Percentiles rank a stretch among this genome's conserved stretches.
These are phyloP conservation scores for Naganishia albida DNA, from an alignment of 1,284 basidiomycete genomes.

Conservation along the genomic window DNA sequence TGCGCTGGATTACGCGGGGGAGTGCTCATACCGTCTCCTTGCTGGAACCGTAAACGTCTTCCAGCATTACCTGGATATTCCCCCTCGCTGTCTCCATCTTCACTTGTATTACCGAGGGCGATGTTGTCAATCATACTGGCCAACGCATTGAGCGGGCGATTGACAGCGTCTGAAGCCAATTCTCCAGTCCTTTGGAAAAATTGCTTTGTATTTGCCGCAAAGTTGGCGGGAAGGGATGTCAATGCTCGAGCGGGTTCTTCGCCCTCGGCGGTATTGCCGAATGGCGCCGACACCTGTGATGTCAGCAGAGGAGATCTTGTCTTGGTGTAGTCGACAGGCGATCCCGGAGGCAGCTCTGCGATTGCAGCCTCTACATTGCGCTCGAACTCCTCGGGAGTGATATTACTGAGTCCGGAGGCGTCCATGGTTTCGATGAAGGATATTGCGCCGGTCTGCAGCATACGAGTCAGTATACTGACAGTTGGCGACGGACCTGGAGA, in stretches of 20 bases:
- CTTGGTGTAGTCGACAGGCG: conserved; percentile 52
- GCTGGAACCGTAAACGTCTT: conserved; percentile 16
- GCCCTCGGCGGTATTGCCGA: conserved; percentile 63
- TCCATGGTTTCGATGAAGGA: conserved; percentile 98
- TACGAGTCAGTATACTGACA: background rate
- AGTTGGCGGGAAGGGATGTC: conserved; percentile 61
- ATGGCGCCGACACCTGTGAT: conserved; percentile 46
- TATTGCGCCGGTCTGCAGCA: conserved; percentile 75
- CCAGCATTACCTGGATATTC: conserved; percentile 18
- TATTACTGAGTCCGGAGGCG: conserved; percentile 85
- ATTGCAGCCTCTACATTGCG: conserved; percentile 74
- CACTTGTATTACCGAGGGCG: conserved; percentile 57
- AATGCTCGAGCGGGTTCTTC: conserved; percentile 82
- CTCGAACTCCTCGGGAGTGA: conserved; percentile 91
- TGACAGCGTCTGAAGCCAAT: conserved; percentile 63
- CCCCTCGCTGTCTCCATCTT: conserved; percentile 37
- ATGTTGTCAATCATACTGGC: conserved; percentile 69
- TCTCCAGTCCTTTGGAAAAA: conserved; percentile 85
- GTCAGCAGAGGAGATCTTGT: conserved; percentile 43
- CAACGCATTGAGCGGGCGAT: conserved; percentile 81
- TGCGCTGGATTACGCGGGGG: background rate
- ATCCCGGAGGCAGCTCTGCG: conserved; percentile 63
- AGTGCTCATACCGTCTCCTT: conserved; percentile 13
- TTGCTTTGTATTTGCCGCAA: conserved; percentile 74
- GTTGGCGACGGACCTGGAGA: conserved; percentile 4